Conservation (phyloP, 108 stramenopile genomes). For the Hondaea fermentalgiana region DNA sequence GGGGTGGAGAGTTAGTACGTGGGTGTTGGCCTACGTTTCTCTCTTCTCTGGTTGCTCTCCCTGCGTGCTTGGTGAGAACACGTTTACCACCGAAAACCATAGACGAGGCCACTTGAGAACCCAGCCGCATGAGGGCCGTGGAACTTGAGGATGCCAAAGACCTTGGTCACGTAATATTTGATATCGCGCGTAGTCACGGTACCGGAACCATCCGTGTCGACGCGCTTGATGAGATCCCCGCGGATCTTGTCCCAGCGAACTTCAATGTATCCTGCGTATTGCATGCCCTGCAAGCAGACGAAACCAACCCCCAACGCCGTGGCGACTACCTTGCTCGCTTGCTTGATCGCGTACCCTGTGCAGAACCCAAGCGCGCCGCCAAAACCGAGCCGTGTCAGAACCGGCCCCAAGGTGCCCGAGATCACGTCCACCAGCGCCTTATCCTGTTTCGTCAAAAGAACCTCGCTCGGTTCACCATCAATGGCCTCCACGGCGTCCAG, state of each 20-base stretch:
- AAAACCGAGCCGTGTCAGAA: not conserved
- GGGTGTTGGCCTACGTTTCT: too few relatives aligned
- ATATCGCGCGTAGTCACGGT: not conserved
- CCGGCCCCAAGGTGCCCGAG: not conserved
- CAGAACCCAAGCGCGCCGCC: not conserved
- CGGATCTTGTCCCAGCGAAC: slow-evolving; percentile 4
- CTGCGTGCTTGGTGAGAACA: too few relatives aligned
- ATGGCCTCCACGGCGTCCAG: too few relatives aligned
- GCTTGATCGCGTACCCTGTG: not conserved
- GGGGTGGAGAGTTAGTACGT: too few relatives aligned
- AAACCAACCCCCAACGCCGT: not conserved
- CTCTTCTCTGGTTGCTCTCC: too few relatives aligned
- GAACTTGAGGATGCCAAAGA: not conserved
- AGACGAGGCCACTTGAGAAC: not conserved
- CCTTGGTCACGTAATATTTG: not conserved
- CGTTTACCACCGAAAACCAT: not conserved
- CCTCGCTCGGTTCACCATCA: not conserved
- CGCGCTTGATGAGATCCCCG: not conserved
- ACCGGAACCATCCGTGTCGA: not conserved
- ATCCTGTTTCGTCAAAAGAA: not conserved
- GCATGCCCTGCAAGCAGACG: not conserved
- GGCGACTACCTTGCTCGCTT: not conserved
- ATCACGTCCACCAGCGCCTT: not conserved
- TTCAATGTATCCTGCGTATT: not conserved
- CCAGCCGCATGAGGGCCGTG: slow-evolving; percentile 6